phyloP scores from a whole-genome alignment of 495 filamentous ascomycete genomes.

The Penicillium arizonense region DNA sequence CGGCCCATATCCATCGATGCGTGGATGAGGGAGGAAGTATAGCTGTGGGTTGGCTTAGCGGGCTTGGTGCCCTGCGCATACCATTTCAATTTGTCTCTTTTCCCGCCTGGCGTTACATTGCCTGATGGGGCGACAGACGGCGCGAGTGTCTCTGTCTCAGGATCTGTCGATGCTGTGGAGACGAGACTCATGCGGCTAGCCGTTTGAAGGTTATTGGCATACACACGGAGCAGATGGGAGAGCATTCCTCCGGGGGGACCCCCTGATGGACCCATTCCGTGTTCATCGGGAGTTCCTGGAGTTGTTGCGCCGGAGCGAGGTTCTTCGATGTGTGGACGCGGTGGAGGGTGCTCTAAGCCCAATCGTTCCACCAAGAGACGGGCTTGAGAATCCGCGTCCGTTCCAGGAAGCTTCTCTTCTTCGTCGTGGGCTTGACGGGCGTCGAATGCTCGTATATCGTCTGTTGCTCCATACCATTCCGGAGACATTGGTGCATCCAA shows the following conservation, averaged over 20 bases:
- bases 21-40: constrained; percentile 29
- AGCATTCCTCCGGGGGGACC: constrained; percentile 23
- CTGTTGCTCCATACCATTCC: constrained; percentile 28
- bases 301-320: constrained; percentile 8
- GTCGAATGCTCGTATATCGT: constrained; percentile 23
- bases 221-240: constrained; percentile 27
- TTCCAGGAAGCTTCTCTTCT: constrained; percentile 7
- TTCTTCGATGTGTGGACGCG: constrained; percentile 5
- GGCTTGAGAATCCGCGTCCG: constrained; percentile 23
- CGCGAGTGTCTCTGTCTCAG: constrained; percentile 18
- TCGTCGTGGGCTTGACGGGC: constrained; percentile 19
- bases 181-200: constrained; percentile 25
- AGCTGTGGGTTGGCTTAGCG: constrained; percentile 16
- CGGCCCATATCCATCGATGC: constrained; percentile 30
- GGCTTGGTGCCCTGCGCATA: constrained; percentile 19
- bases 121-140: constrained; percentile 5
- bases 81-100: constrained; percentile 38
- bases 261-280: constrained; percentile 14
- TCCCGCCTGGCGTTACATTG: constrained; percentile 18
- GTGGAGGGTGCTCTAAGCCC: constrained; percentile 11
- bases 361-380: constrained; percentile 22
- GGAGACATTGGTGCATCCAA: constrained; percentile 24
- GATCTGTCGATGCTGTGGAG: constrained; percentile 17
- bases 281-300: constrained; percentile 20
- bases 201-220: constrained; percentile 23